Evolutionary conservation across 345 rosid species (phyloP), one percentile per base, ranked within the genome.

Genomic region (Melastoma malabathricum): DNA sequence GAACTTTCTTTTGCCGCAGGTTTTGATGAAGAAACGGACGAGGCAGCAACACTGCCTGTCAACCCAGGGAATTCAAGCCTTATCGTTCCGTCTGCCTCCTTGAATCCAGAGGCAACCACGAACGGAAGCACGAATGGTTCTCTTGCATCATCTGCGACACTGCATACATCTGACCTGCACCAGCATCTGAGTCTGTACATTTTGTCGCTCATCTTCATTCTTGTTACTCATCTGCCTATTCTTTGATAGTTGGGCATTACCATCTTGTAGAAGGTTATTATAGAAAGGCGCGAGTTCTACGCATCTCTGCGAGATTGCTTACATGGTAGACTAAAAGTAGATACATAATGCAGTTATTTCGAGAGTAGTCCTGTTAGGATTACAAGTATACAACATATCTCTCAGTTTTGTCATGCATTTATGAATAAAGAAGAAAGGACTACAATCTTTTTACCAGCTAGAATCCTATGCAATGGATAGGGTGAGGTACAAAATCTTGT

Each of bases 71-170:
- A 48, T 13, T 49, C 79, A 5, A 56, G 61, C 7, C 59, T 79
- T 47, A 27, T 64, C 50, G 75, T 92, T 2, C 92, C 94, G 2
- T 68, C 77, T 6, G 63, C 62, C 23, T 75, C 92, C 22, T 64
- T 80, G 44, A 71, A 79, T 0, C 98, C 96, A 2, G 73, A 72
- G 72, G 92, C 86, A 55, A 75, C 78, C 6, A 48, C 77, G 15
- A 68, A 77, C 23, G 56, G 54, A 15, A 7, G 27, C 15, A 53
- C 55, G n/a, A 0, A 54, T 23, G 53, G 17, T 18, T 31, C 71
- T 19, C 50, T 38, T 5, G 16, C 13, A 44, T 47, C 76, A 15
- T 62, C 54, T 0, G 61, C 58, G 44, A 39, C 77, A 15, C 58
- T 69, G 20, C 67, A 71, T 59, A 2, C 5, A 1, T 56, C 43